Base-by-base conservation (phyloP, 2,329 filamentous ascomycete species). In the Xylariales sp. region DNA sequence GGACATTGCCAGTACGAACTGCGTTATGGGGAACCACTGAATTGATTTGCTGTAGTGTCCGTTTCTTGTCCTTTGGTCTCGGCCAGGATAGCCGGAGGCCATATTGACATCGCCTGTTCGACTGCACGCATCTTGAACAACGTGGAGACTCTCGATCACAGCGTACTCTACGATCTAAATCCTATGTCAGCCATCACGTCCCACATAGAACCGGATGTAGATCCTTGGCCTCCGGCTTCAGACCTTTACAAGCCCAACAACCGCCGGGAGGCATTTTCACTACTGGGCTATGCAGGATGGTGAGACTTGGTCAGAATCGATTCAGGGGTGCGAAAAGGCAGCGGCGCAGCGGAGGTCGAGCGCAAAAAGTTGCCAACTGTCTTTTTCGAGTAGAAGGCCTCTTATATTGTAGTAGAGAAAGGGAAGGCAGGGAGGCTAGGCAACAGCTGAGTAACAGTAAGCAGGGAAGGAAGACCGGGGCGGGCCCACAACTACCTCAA, bases 31-130 rank as follows among this genome's bases (percentile, higher is more conserved):
- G 24, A n/a, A n/a, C 8, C 8, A 8, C 24, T 27, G 24, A 32
- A 27, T 27, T 27, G 15, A 32, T 7, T 11, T 19, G 32, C 18
- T 18, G 15, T 14, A 37, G 14, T 10, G 34, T 18, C 11, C 34
- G 10, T 10, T 21, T 18, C 19, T 24, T 4, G 21, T 37, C 20
- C 5, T 12, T 25, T 14, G 19, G 19, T 21, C 14, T 37, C 12
- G 34, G 34, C 34, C 34, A 37, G 20, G 34, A 37, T n/a, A 37
- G 21, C 9, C 34, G 34, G 14, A 37, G 34, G 34, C 34, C 34
- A 15, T 37, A 37, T 9, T 18, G 34, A 4, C 34, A 37, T 4
- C 20, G 2, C 25, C 5, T 24, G n/a, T 25, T 15, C 5, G 34
- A 18, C 9, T 37, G 10, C 12, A n/a, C 9, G 20, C 34, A 37